These are phyloP conservation scores for Dipodascus albidus DNA, from an alignment of 805 yeast genomes.

Conservation along the genomic window DNA sequence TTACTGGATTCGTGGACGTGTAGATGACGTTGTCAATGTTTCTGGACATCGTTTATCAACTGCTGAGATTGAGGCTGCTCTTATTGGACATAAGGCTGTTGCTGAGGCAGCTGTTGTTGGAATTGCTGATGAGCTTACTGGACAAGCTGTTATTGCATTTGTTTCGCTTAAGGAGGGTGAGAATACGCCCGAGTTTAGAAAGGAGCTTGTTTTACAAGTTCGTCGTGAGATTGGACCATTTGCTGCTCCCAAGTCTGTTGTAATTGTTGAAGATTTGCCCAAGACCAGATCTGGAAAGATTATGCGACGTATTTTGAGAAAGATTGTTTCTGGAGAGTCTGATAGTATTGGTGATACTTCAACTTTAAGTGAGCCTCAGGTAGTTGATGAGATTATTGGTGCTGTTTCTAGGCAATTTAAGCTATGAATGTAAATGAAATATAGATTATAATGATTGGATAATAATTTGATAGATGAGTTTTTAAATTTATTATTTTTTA, in stretches of 20 bases:
- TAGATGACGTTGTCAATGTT: conserved; percentile 96
- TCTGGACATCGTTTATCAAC: conserved; percentile 98
- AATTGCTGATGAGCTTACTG: conserved; percentile 86
- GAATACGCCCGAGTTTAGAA: conserved; percentile 33
- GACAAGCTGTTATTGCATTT: conserved; percentile 94
- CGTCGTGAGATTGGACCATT: conserved; percentile 85
- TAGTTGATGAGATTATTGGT: conserved; percentile 64
- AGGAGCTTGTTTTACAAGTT: conserved; percentile 75
- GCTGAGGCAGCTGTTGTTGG: conserved; percentile 98
- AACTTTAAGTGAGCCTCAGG: conserved; percentile 77
- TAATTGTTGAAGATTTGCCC: conserved; percentile 84
- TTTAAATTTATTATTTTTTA: too few relatives aligned
- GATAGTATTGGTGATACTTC: conserved; percentile 88
- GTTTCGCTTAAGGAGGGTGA: conserved; percentile 62
- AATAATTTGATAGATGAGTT: background rate
- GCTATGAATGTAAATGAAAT: background rate
- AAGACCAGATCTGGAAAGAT: conserved; percentile 98
- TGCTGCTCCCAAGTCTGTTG: conserved; percentile 88
- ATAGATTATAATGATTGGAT: background rate
- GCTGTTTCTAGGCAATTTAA: conserved; percentile 33
- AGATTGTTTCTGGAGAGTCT: conserved; percentile 83
- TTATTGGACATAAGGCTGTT: conserved; percentile 66
- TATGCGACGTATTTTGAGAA: conserved; percentile 95
- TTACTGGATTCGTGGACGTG: conserved; percentile 97
- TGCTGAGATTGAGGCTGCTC: conserved; percentile 92